phyloP scores from a whole-genome alignment of 345 rosid species.

The Brassica incana region DNA sequence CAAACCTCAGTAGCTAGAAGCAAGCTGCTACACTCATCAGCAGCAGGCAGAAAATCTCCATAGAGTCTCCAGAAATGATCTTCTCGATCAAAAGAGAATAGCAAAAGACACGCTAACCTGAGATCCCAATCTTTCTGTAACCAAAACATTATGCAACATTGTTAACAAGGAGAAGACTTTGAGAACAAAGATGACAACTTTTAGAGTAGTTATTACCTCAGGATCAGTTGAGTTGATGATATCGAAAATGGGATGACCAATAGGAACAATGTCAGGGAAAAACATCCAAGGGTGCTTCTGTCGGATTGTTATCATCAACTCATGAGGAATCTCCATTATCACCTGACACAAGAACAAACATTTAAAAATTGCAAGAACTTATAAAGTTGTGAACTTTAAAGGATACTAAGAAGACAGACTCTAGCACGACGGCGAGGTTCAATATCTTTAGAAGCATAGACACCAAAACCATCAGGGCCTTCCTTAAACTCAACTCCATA shows the following conservation, averaged over 20 bases:
- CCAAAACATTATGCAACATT: too few relatives aligned
- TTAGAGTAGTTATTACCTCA: conserved; percentile 45
- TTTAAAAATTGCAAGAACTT: neutral
- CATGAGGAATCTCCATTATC: conserved; percentile 94
- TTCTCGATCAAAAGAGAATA: conserved; percentile 69
- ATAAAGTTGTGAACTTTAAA: conserved; percentile 11
- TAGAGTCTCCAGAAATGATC: conserved; percentile 91
- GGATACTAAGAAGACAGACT: conserved; percentile 46
- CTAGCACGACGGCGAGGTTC: conserved; percentile 86
- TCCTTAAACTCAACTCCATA: conserved; percentile 87
- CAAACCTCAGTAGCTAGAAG: conserved; percentile 91
- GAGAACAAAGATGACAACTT: too few relatives aligned
- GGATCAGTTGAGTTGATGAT: conserved; percentile 85
- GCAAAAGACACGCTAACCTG: conserved; percentile 87
- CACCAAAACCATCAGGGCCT: conserved; percentile 89
- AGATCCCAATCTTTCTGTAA: conserved; percentile 95
- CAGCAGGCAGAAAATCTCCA: conserved; percentile 83
- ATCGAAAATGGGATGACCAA: conserved; percentile 95
- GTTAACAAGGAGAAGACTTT: too few relatives aligned
- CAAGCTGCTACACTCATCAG: conserved; percentile 83
- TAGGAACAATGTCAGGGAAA: conserved; percentile 85
- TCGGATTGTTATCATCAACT: conserved; percentile 85
- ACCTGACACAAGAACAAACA: conserved; percentile 48
- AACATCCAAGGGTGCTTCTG: conserved; percentile 95
- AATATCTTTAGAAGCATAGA: conserved; percentile 86